These are phyloP conservation scores for Cucumis cinereus DNA, from an alignment of 306 rosid species.

Conservation along the genomic window DNA sequence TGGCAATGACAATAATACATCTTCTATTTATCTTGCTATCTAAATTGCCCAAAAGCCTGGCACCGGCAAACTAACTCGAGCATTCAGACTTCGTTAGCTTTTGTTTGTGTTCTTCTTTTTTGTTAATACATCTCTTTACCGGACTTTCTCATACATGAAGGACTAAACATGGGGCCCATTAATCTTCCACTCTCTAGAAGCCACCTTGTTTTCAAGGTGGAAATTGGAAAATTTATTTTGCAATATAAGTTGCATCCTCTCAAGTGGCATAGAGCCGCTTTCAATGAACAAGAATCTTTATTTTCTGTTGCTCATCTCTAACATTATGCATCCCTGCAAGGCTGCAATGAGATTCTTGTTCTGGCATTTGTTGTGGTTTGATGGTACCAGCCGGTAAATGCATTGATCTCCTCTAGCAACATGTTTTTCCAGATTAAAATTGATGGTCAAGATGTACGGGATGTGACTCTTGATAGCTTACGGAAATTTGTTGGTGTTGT, in stretches of 20 bases:
- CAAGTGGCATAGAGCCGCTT: background rate
- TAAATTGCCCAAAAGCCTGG: background rate
- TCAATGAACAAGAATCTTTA: background rate
- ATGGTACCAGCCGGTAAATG: background rate
- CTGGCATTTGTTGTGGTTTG: background rate
- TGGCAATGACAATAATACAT: background rate
- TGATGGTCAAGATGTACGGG: conserved; percentile 77
- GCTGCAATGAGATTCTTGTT: background rate
- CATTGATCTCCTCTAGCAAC: background rate
- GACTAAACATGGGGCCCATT: background rate
- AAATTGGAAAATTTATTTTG: background rate
- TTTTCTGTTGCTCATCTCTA: background rate
- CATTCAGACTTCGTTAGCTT: background rate
- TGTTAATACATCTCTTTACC: too few relatives aligned
- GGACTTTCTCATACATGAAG: background rate
- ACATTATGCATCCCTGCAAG: background rate
- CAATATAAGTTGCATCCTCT: background rate
- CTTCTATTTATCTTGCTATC: background rate
- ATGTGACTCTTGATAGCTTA: conserved; percentile 71
- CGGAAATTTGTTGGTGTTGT: conserved; percentile 83
- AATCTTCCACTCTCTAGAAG: background rate
- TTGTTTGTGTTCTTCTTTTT: too few relatives aligned
- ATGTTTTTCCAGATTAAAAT: conserved; percentile 50
- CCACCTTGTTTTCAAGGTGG: background rate
- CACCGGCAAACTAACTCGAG: background rate